Conservation (phyloP, 2,329 filamentous ascomycete species). For the Fusarium scirpi region DNA sequence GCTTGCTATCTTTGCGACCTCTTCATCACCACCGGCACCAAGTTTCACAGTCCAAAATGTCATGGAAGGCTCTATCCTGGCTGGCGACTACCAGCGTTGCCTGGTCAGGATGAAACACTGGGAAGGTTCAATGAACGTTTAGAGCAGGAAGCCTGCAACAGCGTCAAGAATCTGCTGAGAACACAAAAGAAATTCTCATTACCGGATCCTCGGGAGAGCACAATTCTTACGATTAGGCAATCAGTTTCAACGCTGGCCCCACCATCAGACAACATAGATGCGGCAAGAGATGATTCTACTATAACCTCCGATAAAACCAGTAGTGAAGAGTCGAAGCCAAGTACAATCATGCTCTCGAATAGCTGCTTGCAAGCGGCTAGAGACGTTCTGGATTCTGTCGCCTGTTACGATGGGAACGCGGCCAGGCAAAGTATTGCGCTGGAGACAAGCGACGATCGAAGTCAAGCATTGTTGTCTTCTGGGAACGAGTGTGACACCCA, state of each 20-base stretch:
- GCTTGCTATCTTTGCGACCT: not conserved
- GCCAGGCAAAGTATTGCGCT: not conserved
- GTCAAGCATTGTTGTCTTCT: not conserved
- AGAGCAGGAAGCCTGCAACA: not conserved
- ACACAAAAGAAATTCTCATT: not conserved
- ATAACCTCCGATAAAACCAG: not conserved
- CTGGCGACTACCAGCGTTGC: not conserved
- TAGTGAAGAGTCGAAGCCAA: not conserved
- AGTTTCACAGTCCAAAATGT: not conserved
- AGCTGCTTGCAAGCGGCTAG: not conserved
- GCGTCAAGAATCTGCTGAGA: not conserved
- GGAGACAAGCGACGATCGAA: not conserved
- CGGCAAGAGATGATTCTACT: not conserved
- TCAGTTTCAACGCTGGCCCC: not conserved
- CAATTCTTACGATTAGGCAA: not conserved
- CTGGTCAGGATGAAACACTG: not conserved
- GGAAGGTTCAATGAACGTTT: not conserved
- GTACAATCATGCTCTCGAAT: not conserved
- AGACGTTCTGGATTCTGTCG: not conserved
- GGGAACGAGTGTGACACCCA: rapidly evolving
- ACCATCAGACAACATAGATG: not conserved
- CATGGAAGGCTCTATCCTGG: not conserved
- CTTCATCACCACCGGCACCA: not conserved
- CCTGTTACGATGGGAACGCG: not conserved
- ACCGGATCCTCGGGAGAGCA: not conserved